Percentiles rank a stretch among this genome's conserved stretches.
These are phyloP conservation scores for Bodo saltans DNA, from an alignment of 78 protist genomes.

Conservation along the genomic window DNA sequence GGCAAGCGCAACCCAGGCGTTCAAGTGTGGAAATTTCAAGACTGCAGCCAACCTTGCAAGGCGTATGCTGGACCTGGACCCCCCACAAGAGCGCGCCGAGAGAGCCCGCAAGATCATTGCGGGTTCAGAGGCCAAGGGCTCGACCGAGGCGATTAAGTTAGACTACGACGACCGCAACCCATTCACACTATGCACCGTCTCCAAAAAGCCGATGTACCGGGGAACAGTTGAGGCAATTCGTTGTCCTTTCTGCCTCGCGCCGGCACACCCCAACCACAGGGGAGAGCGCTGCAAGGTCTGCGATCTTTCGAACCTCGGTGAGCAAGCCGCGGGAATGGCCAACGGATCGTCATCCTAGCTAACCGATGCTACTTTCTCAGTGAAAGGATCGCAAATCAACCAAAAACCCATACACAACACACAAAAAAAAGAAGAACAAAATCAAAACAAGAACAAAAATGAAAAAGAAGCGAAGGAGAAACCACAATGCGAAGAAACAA, in stretches of 20 bases:
- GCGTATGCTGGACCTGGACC: slow-evolving; percentile 15
- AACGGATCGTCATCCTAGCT: too few species aligned
- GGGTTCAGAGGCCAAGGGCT: neutral
- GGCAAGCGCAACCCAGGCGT: neutral
- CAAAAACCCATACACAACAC: neutral
- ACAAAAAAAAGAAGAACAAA: slow-evolving; percentile 16
- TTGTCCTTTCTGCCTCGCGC: neutral
- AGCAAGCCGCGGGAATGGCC: neutral
- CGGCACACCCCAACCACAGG: neutral
- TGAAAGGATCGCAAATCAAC: neutral
- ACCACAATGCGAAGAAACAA: too few species aligned
- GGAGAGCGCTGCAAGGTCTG: neutral
- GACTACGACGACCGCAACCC: slow-evolving; percentile 24
- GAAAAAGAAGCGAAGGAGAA: neutral
- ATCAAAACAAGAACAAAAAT: neutral
- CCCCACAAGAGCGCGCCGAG: neutral
- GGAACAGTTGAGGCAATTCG: neutral
- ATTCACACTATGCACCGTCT: neutral
- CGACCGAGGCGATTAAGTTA: neutral
- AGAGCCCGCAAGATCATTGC: neutral
- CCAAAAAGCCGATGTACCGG: slow-evolving; percentile 18
- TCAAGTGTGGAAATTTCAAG: neutral
- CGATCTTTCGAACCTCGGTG: neutral
- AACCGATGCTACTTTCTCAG: too few species aligned
- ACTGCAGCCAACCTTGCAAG: neutral